Base-by-base conservation (phyloP, 1,139 yeast genomes). In the Taphrina confusa region DNA sequence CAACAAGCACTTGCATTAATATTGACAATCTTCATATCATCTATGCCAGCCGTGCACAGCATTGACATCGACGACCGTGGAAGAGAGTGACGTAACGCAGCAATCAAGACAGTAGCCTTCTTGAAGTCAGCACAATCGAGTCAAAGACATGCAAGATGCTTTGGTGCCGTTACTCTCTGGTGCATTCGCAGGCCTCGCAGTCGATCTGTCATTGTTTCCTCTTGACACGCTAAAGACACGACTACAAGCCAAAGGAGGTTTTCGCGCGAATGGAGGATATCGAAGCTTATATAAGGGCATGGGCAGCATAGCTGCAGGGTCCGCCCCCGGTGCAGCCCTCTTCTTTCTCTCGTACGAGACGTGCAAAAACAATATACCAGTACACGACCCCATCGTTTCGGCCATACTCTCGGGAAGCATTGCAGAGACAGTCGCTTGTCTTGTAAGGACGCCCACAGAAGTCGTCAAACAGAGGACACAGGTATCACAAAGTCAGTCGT, bases 381-480 rank as follows among this genome's bases (percentile, higher is more conserved):
- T 33, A 2, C 33, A 16, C 9, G 25, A 40, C 11, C 27, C 23
- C n/a, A 34, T 49, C 30, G 30, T 25, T 16, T 39, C 52, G 18
- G 58, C 52, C 11, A 28, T 61, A 12, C 28, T 82, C 2, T 79
- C 94, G 12, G 96, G 97, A 0, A 85, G 95, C 1, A 70, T 83
- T 30, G 98, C 98, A 55, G 99, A 92, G 71, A 76, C 91, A 8
- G 86, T 94, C 1, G 98, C 98, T 0, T 92, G 99, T 70, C 73
- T 86, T 61, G 94, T 92, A 1, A 78, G 99, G 62, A 98, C 94
- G 0, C 99, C 99, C 0, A 95, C 96, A 0, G 99, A 92, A 70
- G 96, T 92, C 34, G 83, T 92, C 69, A 92, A 94, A 72, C 98
- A 92, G 73, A 78, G 97, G 62, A 87, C 97, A 0, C 99, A 92